Percentiles rank a stretch among this genome's conserved stretches.
Conservation (phyloP, 176 grass and related monocot species). For the Eremochloa ophiuroides region DNA sequence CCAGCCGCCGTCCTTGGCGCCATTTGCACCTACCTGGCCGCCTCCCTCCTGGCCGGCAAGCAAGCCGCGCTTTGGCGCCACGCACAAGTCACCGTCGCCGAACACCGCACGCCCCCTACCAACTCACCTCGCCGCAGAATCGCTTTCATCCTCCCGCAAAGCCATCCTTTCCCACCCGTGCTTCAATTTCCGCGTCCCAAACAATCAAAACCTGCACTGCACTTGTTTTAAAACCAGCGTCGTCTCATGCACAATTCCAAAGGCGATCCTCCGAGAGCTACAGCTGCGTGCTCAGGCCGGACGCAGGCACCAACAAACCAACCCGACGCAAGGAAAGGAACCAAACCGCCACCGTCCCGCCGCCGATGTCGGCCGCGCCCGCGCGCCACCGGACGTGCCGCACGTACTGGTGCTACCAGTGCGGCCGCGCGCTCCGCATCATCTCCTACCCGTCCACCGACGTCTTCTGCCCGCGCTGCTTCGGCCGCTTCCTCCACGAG, state of each 20-base stretch:
- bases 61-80: conserved; percentile 33
- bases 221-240: conserved; percentile 26
- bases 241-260: not conserved
- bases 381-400: conserved; percentile 64
- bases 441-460: conserved; percentile 72
- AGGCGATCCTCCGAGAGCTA: not conserved
- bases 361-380: conserved; percentile 31
- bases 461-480: conserved; percentile 88
- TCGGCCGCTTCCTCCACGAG: conserved; percentile 87
- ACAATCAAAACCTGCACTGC: not conserved
- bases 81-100: conserved; percentile 38
- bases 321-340: not conserved
- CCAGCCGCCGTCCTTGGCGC: not conserved
- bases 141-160: conserved; percentile 67
- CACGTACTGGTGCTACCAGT: conserved; percentile 87
- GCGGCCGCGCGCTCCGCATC: conserved; percentile 80
- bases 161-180: conserved; percentile 73
- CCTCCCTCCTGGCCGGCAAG: conserved; percentile 42
- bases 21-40: not conserved
- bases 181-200: not conserved
- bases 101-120: not conserved
- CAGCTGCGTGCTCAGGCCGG: not conserved
- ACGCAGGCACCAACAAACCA: not conserved
- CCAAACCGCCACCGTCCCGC: not conserved
- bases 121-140: conserved; percentile 26